Evolutionary conservation across 345 rosid genomes (phyloP).

Genomic region (Zanthoxylum bungeanum): DNA sequence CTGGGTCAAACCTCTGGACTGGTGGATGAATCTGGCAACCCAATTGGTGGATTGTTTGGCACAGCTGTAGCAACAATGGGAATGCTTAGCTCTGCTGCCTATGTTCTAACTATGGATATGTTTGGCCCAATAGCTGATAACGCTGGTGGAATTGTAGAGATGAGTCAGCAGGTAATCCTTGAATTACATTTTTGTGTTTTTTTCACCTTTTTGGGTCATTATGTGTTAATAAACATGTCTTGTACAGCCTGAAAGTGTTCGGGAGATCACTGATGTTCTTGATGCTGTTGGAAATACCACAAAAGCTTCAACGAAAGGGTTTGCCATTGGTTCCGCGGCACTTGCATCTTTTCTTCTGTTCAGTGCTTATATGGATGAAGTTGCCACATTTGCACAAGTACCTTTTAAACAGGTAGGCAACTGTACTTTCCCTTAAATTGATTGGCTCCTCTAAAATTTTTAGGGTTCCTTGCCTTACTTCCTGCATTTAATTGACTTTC

Average conservation of each 20-base stretch:
- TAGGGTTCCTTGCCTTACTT: not conserved
- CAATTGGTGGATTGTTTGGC: conserved; percentile 96
- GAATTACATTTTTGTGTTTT: not conserved
- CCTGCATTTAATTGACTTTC: conserved; percentile 16
- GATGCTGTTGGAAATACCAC: conserved; percentile 99
- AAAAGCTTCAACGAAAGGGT: conserved; percentile 98
- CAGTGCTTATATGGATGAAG: conserved; percentile 99
- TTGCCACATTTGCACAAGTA: conserved; percentile 68
- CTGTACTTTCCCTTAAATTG: conserved; percentile 8
- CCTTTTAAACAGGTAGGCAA: conserved; percentile 74
- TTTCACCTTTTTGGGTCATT: not conserved
- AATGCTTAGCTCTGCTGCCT: conserved; percentile 99
- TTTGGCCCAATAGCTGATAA: conserved; percentile 99
- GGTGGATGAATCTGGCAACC: conserved; percentile 78
- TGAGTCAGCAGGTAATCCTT: conserved; percentile 92
- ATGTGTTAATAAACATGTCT: conserved; percentile 2
- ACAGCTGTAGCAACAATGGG: conserved; percentile 99
- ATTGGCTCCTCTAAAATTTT: not conserved
- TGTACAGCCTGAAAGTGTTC: conserved; percentile 87
- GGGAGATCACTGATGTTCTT: conserved; percentile 95
- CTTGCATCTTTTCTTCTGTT: conserved; percentile 98
- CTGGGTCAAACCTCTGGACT: conserved; percentile 91
- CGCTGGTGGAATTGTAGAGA: conserved; percentile 99
- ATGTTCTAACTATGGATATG: conserved; percentile 99
- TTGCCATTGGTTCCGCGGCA: conserved; percentile 99